Evolutionary conservation across 2,329 filamentous ascomycete genomes (phyloP).

Genomic region (Xylariomycetidae sp.): DNA sequence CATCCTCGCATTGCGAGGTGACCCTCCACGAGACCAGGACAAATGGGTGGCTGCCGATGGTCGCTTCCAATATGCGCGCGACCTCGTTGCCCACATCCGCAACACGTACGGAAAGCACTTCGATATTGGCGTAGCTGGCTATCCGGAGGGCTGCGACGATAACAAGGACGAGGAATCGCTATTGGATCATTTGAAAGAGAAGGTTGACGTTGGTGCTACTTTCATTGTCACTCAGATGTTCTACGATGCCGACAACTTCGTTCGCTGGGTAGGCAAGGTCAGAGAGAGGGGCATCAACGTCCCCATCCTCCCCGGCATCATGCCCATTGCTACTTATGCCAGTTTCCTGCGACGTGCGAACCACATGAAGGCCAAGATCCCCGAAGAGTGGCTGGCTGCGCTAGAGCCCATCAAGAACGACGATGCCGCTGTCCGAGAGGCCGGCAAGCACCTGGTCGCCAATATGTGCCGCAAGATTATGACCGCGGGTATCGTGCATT

Average conservation of each 20-base stretch:
- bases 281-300: slow-evolving; percentile 77
- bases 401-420: slow-evolving; percentile 96
- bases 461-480: slow-evolving; percentile 86
- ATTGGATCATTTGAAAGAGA: slow-evolving; percentile 91
- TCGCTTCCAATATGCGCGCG: slow-evolving; percentile 86
- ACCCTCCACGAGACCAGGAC: slow-evolving; percentile 88
- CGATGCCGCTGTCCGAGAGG: slow-evolving; percentile 82
- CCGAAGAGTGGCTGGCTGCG: slow-evolving; percentile 70
- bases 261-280: slow-evolving; percentile 83
- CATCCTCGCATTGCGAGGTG: slow-evolving; percentile 87
- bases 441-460: slow-evolving; percentile 80
- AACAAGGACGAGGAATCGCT: slow-evolving; percentile 79
- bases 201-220: slow-evolving; percentile 86
- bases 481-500: slow-evolving; percentile 72
- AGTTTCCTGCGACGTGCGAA: slow-evolving; percentile 85
- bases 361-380: slow-evolving; percentile 84
- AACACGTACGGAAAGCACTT: slow-evolving; percentile 81
- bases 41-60: slow-evolving; percentile 86
- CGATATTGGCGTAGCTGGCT: slow-evolving; percentile 94
- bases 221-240: slow-evolving; percentile 99
- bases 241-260: slow-evolving; percentile 93
- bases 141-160: slow-evolving; percentile 93
- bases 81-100: slow-evolving; percentile 73
- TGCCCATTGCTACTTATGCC: slow-evolving; percentile 93
- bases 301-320: slow-evolving; percentile 82